phyloP scores from a whole-genome alignment of 2,329 filamentous ascomycete genomes.

The Neofusicoccum laricinum region DNA sequence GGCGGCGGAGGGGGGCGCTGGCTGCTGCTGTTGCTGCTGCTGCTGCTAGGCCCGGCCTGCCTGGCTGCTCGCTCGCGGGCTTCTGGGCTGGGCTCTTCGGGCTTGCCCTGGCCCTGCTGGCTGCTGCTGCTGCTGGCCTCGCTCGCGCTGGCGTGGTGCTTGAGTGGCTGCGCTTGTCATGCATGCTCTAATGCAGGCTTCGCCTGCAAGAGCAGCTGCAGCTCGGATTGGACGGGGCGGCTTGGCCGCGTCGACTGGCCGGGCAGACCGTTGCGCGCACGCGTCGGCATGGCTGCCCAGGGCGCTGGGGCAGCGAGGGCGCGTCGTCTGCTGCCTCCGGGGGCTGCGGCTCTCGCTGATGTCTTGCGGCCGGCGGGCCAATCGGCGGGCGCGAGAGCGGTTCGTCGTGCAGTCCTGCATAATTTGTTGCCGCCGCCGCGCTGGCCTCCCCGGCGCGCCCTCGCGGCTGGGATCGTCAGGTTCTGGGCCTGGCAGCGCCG shows the following conservation, averaged over 20 bases:
- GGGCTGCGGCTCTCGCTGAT: slow-evolving; percentile 9
- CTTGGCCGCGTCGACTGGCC: background rate
- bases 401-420: background rate
- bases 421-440: background rate
- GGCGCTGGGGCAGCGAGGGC: background rate
- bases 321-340: no score
- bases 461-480: background rate
- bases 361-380: background rate
- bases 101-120: background rate
- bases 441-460: background rate
- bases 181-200: slow-evolving; percentile 15
- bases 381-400: background rate
- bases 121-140: no score
- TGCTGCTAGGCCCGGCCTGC: background rate
- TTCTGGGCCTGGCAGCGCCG: background rate
- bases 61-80: background rate
- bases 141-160: background rate
- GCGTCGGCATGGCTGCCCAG: background rate
- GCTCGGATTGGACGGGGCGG: slow-evolving; percentile 7
- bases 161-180: slow-evolving; percentile 17
- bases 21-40: background rate
- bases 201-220: slow-evolving; percentile 13
- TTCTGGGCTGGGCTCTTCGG: slow-evolving; percentile 2
- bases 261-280: background rate
- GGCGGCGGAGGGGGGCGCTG: background rate